Evolutionary conservation across 1,139 yeast genomes (phyloP), one percentile per base, ranked within the genome.

Genomic region (Candida sp.): DNA sequence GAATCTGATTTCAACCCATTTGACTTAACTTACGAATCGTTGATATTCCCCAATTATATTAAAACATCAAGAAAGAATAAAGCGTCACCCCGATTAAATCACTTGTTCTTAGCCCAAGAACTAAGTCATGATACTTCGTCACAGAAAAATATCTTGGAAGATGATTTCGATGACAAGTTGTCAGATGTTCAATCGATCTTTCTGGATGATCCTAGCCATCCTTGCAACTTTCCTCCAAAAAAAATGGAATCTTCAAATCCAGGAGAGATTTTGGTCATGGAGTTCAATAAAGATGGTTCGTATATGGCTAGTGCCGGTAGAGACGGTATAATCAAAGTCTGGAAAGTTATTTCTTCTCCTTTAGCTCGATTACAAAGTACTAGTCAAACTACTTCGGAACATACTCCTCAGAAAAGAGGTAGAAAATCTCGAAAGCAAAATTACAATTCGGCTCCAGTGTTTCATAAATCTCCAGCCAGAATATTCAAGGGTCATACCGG

Each of bases 261-360:
- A 11, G 68, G 68, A 33, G 88, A 91, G 15, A 72, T 86, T 6
- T 87, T 90, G 79, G 78, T 82, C 15, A 72, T 87, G 70, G 78
- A 81, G 51, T 89, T 90, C 62, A 82, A 88, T 49, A 65, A 65
- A 22, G 96, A 90, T 64, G 97, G 97, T 6, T 82, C 80, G 58
- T 88, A 75, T 57, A 60, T 90, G 52, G 97, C 97, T 0, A 81
- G 87, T 0, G 96, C 93, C 0, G 96, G 96, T 7, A 78, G 86
- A 49, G 91, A 86, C 54, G 73, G 82, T 2, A 65, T 74, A 1
- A 74, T 90, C 32, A 70, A 82, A 44, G 70, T 91, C 2, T 90
- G 96, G 95, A 82, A 87, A 58, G 95, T 88, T 3, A 77, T 89
- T 1, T 72, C 87, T 1, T 80, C 89, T 0, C 84, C 88, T 1